Conservation (phyloP, 2,329 filamentous ascomycete species). For the Ceratocystis albifundus region DNA sequence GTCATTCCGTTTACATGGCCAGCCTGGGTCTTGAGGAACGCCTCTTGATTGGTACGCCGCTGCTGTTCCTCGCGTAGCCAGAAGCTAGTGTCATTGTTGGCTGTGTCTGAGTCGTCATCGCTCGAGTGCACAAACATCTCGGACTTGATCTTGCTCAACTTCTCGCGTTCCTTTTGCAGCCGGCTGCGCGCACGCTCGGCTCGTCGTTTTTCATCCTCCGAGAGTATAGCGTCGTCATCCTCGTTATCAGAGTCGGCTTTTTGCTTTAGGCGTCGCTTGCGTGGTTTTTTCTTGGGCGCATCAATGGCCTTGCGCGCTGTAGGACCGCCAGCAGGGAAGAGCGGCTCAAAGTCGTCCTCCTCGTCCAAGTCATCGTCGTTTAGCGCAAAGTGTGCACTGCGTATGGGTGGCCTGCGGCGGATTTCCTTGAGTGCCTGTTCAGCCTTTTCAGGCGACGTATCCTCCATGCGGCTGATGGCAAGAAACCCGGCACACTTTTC, state of each 20-base stretch:
- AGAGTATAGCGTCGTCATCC: conserved; percentile 32
- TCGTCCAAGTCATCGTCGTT: conserved; percentile 44
- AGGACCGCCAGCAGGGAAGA: conserved; percentile 60
- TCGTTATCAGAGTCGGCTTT: conserved; percentile 32
- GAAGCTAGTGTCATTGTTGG: conserved; percentile 57
- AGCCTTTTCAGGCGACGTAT: conserved; percentile 67
- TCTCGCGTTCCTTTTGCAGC: conserved; percentile 60
- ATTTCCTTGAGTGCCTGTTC: conserved; percentile 60
- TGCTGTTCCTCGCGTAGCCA: conserved; percentile 60
- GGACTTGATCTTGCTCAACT: conserved; percentile 70
- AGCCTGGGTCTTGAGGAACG: conserved; percentile 12
- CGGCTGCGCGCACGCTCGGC: conserved; percentile 51
- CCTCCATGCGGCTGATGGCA: conserved; percentile 63
- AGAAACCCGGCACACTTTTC: conserved; percentile 43
- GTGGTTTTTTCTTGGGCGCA: conserved; percentile 39
- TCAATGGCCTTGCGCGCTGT: conserved; percentile 45
- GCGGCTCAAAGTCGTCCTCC: conserved; percentile 38
- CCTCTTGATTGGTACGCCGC: conserved; percentile 23
- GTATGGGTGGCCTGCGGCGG: conserved; percentile 27
- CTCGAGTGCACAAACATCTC: conserved; percentile 67
- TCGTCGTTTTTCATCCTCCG: conserved; percentile 41
- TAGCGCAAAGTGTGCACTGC: conserved; percentile 47
- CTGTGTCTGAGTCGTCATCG: conserved; percentile 80
- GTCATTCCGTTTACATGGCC: not conserved
- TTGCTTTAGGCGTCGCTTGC: conserved; percentile 34